Evolutionary conservation across 352 stramenopile genomes (phyloP), one percentile per base, ranked within the genome.

Genomic region (Globisporangium carolinianum): DNA sequence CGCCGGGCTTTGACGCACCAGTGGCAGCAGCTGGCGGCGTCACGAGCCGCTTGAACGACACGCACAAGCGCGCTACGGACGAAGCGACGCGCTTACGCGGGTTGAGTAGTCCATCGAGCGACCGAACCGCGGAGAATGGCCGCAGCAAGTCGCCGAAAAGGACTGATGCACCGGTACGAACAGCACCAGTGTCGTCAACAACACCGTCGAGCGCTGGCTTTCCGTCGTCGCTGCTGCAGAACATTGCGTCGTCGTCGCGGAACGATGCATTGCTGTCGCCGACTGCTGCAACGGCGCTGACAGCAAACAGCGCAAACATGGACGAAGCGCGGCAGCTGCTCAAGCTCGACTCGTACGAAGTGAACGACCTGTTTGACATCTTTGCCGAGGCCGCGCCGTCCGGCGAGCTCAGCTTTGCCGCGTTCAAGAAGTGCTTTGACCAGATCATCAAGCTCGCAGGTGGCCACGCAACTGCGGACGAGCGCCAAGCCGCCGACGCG

Each of bases 351-450:
- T 74, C 78, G 12, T 95, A 93, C 71, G 79, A 89, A 63, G 81
- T 94, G 32, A 91, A 91, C 62, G 87, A 96, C 49, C 63, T 96
- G 47, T 80, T 96, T 45, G 83, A 95, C 63, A 91, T 94, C 55
- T 93, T 96, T 58, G 82, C 81, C 0, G 86, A 95, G 49, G 84
- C 82, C 10, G 82, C 83, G 32, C 84, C 86, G 18, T 90, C 77
- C 0, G 83, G 83, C 3, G 80, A 91, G 58, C 60, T 96, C 39
- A 87, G 64, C 32, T 93, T 91, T 55, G 73, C 76, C 5, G 80
- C 79, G 46, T 94, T 95, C 62, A 91, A 91, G 55, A 90, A 92
- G 56, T 95, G 83, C 46, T 93, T 95, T 55, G 83, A 93, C 55
- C 83, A 92, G 61, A 91, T 95, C 41, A 87, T 92, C 61, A 83